Percentiles rank a stretch among this genome's conserved stretches.
Evolutionary conservation across 148 eudicot species (phyloP).

Genomic region (Diospyros lotus): DNA sequence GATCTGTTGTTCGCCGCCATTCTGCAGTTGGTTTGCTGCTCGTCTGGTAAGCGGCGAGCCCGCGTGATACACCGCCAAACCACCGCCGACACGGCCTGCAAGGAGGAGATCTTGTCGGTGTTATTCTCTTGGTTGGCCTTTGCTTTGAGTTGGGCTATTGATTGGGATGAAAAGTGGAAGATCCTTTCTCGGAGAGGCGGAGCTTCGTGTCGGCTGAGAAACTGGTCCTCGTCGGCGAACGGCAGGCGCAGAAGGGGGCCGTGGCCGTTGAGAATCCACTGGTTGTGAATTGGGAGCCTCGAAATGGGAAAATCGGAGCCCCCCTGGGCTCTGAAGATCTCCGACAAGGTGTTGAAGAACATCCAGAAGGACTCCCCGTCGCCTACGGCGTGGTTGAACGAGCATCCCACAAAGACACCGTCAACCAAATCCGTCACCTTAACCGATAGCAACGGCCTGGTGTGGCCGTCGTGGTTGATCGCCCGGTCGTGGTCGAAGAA

Average conservation of each 20-base stretch:
- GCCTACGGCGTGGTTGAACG: slow-evolving; percentile 20
- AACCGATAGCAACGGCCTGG: slow-evolving; percentile 17
- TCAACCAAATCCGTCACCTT: slow-evolving; percentile 29
- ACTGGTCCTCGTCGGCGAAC: slow-evolving; percentile 18
- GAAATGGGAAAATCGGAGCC: slow-evolving; percentile 7
- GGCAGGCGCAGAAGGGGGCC: slow-evolving; percentile 21
- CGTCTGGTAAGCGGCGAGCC: slow-evolving; percentile 6
- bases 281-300: slow-evolving; percentile 18
- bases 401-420: slow-evolving; percentile 28
- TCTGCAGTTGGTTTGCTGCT: slow-evolving; percentile 8
- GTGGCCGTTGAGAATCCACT: slow-evolving; percentile 19
- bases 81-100: slow-evolving; percentile 21
- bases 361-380: slow-evolving; percentile 28
- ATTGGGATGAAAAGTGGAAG: slow-evolving; percentile 18
- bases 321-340: slow-evolving; percentile 12
- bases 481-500: slow-evolving; percentile 27
- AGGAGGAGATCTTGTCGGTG: slow-evolving; percentile 16
- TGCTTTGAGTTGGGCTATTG: slow-evolving; percentile 16
- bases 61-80: slow-evolving; percentile 22
- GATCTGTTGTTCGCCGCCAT: slow-evolving; percentile 15
- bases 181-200: slow-evolving; percentile 24
- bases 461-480: slow-evolving; percentile 25
- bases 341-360: slow-evolving; percentile 18
- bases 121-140: slow-evolving; percentile 20
- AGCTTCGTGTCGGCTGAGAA: slow-evolving; percentile 14